These are phyloP conservation scores for Diaporthe destruens DNA, from an alignment of 2,329 filamentous ascomycete species.

Conservation along the genomic window DNA sequence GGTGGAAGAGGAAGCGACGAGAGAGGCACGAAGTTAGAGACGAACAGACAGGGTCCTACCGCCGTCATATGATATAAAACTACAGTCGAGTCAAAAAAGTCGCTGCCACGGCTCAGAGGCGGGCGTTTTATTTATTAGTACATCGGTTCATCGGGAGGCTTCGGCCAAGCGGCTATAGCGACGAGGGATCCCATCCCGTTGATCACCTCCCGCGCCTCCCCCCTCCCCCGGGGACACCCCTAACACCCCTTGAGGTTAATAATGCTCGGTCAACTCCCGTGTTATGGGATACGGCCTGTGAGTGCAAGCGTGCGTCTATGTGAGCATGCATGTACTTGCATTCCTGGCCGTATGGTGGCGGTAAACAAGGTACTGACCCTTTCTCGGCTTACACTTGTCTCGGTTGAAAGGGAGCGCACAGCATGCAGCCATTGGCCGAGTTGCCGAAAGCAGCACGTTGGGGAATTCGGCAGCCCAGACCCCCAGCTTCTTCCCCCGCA, in stretches of 20 bases:
- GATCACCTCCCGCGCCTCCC: slow-evolving; percentile 1
- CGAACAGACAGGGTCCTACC: slow-evolving; percentile 15
- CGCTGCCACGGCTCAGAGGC: not conserved
- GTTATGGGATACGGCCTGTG: slow-evolving; percentile 26
- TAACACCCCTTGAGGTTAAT: not conserved
- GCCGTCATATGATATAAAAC: slow-evolving; percentile 36
- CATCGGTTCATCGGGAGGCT: slow-evolving; percentile 46
- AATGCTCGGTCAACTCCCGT: slow-evolving; percentile 36
- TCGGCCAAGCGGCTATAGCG: slow-evolving; percentile 52
- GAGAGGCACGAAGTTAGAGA: not conserved
- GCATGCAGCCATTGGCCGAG: slow-evolving; percentile 60
- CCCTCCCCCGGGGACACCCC: not conserved
- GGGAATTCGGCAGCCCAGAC: slow-evolving; percentile 24
- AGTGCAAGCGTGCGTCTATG: not conserved
- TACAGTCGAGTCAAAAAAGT: not conserved
- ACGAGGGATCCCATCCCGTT: slow-evolving; percentile 43
- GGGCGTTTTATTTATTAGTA: slow-evolving; percentile 18
- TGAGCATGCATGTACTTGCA: too few species aligned
- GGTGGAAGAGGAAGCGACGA: not conserved
- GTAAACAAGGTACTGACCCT: slow-evolving; percentile 11
- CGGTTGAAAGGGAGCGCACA: slow-evolving; percentile 54
- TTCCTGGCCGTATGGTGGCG: slow-evolving; percentile 11
- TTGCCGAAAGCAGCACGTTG: slow-evolving; percentile 54
- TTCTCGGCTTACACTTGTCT: slow-evolving; percentile 45
- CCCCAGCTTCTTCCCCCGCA: slow-evolving; percentile 39